Percentiles rank a stretch among this genome's conserved stretches.
Evolutionary conservation across 1,284 basidiomycete genomes (phyloP).

Genomic region (Apiotrichum siamense): DNA sequence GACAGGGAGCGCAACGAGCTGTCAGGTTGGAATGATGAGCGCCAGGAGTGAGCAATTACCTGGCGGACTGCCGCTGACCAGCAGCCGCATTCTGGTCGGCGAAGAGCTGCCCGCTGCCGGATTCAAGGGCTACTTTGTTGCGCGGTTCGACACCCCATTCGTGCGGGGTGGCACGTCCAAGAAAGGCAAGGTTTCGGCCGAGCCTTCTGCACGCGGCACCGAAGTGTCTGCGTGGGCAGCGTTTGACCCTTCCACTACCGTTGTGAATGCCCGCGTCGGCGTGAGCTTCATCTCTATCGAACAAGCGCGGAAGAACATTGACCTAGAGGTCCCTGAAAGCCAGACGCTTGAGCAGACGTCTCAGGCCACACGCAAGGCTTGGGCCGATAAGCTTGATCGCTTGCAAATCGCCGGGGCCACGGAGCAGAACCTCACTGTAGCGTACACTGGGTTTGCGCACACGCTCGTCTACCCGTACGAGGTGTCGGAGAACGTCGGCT

Average conservation of each 20-base stretch:
- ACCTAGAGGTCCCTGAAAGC: slow-evolving; percentile 49
- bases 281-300: slow-evolving; percentile 72
- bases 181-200: slow-evolving; percentile 46
- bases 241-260: slow-evolving; percentile 49
- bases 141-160: slow-evolving; percentile 59
- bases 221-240: slow-evolving; percentile 58
- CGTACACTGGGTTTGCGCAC: slow-evolving; percentile 32
- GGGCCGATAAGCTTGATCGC: slow-evolving; percentile 66
- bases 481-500: slow-evolving; percentile 55
- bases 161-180: slow-evolving; percentile 53
- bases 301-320: slow-evolving; percentile 62
- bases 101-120: slow-evolving; percentile 49
- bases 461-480: slow-evolving; percentile 67
- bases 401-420: slow-evolving; percentile 56
- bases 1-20: slow-evolving; percentile 54
- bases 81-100: slow-evolving; percentile 38
- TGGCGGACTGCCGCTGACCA: slow-evolving; percentile 33
- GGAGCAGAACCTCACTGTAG: slow-evolving; percentile 26
- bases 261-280: slow-evolving; percentile 61
- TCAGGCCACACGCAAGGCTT: slow-evolving; percentile 54
- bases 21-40: slow-evolving; percentile 63
- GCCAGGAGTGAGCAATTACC: slow-evolving; percentile 61
- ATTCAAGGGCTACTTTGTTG: slow-evolving; percentile 68
- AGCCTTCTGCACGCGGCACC: slow-evolving; percentile 26
- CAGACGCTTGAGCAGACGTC: slow-evolving; percentile 60